Percentiles rank a stretch among this genome's conserved stretches.
phyloP scores from a whole-genome alignment of 768 basidiomycete species.

The Boletus pseudopeckii region DNA sequence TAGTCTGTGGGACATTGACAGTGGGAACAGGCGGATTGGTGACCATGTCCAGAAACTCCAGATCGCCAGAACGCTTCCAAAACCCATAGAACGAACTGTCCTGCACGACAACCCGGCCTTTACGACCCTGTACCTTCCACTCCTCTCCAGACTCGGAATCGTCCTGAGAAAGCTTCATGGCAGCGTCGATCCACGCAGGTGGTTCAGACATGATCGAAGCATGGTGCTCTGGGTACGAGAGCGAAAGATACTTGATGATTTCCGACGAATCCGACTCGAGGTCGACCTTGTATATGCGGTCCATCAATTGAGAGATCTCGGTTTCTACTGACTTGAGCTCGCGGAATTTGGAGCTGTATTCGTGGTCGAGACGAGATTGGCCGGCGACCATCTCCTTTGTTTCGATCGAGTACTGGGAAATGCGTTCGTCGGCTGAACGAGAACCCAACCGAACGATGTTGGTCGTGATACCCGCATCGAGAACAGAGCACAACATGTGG shows the following conservation, averaged over 20 bases:
- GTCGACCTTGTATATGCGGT: slow-evolving; percentile 34
- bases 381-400: slow-evolving; percentile 47
- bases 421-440: slow-evolving; percentile 56
- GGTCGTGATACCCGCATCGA: slow-evolving; percentile 61
- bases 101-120: slow-evolving; percentile 18
- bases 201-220: slow-evolving; percentile 37
- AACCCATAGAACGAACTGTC: slow-evolving; percentile 43
- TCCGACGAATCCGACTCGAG: slow-evolving; percentile 35
- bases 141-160: slow-evolving; percentile 16
- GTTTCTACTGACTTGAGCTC: slow-evolving; percentile 44
- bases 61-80: slow-evolving; percentile 48
- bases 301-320: slow-evolving; percentile 47
- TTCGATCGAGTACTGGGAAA: slow-evolving; percentile 60
- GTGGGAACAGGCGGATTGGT: background rate
- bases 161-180: slow-evolving; percentile 18
- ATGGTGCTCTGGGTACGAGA: slow-evolving; percentile 48
- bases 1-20: background rate
- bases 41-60: slow-evolving; percentile 42
- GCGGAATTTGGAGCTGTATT: slow-evolving; percentile 32
- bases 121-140: slow-evolving; percentile 37
- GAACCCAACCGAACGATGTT: slow-evolving; percentile 68
- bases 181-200: slow-evolving; percentile 45
- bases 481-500: slow-evolving; percentile 61
- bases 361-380: slow-evolving; percentile 39
- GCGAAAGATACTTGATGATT: slow-evolving; percentile 40